A percentile compares a stretch with the other conserved stretches of the same genome.
Evolutionary conservation across 23 red algal species (phyloP).

Genomic region (Cyanidiococcus yangmingshanensis): DNA sequence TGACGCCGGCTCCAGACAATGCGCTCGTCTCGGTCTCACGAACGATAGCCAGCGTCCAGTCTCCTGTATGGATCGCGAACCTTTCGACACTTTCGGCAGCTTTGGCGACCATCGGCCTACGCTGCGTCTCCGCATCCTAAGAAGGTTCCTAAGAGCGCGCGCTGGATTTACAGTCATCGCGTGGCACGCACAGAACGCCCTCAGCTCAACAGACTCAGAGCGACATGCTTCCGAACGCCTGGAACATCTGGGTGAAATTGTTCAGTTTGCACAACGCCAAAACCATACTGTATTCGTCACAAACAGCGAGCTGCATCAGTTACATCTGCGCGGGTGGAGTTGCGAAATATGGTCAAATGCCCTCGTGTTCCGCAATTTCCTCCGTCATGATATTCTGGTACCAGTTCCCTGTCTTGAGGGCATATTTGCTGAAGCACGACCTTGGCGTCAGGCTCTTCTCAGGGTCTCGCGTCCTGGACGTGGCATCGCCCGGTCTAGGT

Average conservation of each 20-base stretch:
- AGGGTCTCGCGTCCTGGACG: neutral
- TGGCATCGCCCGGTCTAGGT: too few relatives aligned
- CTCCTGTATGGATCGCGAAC: neutral
- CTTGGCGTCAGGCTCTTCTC: neutral
- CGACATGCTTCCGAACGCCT: neutral
- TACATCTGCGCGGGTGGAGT: constrained; percentile 46
- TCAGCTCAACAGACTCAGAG: constrained; percentile 22
- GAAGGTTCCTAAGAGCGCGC: neutral
- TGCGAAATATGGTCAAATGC: constrained; percentile 36
- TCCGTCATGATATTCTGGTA: neutral
- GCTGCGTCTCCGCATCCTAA: neutral
- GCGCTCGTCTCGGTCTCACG: neutral
- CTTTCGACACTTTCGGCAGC: neutral
- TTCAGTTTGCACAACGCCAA: constrained; percentile 20
- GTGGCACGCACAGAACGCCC: constrained; percentile 68
- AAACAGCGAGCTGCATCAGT: constrained; percentile 43
- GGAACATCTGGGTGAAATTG: neutral
- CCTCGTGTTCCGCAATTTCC: constrained; percentile 40
- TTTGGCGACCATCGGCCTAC: neutral
- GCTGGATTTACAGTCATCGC: constrained; percentile 35
- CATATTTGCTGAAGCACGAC: neutral
- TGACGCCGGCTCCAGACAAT: neutral
- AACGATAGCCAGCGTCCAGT: neutral
- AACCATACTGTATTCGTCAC: constrained; percentile 43
- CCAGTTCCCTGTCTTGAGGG: constrained; percentile 1